A percentile compares a stretch with the other conserved stretches of the same genome.
These are phyloP conservation scores for Neoboletus brunneissimus DNA, from an alignment of 768 basidiomycete genomes.

Conservation along the genomic window DNA sequence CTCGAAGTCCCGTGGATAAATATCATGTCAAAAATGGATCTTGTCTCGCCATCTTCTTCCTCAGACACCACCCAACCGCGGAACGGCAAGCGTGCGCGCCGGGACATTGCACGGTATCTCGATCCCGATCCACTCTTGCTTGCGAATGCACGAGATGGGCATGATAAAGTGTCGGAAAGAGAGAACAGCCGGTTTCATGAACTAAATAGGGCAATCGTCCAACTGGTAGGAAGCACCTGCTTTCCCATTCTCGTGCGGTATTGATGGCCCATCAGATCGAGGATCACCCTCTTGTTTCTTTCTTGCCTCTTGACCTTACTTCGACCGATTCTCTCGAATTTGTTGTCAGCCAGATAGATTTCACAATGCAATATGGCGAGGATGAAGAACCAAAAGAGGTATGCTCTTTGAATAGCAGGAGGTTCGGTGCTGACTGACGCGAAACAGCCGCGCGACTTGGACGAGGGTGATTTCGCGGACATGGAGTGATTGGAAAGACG, in stretches of 20 bases:
- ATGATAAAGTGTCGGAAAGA: slow-evolving; percentile 42
- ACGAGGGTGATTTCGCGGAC: slow-evolving; percentile 87
- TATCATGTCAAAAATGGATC: slow-evolving; percentile 99
- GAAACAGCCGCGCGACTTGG: slow-evolving; percentile 82
- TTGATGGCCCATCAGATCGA: slow-evolving; percentile 65
- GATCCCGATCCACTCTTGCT: slow-evolving; percentile 94
- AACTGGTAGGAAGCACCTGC: slow-evolving; percentile 59
- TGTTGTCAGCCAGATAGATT: slow-evolving; percentile 94
- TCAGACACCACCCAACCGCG: slow-evolving; percentile 49
- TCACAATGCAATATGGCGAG: slow-evolving; percentile 98
- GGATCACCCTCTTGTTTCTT: slow-evolving; percentile 96
- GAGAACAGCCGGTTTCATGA: slow-evolving; percentile 88
- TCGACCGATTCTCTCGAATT: slow-evolving; percentile 86
- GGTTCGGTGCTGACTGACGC: slow-evolving; percentile 11
- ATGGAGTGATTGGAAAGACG: slow-evolving; percentile 45
- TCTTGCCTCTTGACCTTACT: slow-evolving; percentile 90
- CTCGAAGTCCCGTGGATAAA: slow-evolving; percentile 97
- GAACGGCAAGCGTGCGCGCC: slow-evolving; percentile 68
- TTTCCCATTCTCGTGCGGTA: not conserved
- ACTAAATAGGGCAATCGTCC: slow-evolving; percentile 92
- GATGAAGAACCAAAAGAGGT: slow-evolving; percentile 97
- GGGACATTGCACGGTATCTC: slow-evolving; percentile 91
- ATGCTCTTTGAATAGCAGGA: slow-evolving; percentile 13
- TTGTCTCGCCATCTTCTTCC: slow-evolving; percentile 53
- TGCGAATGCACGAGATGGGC: slow-evolving; percentile 46